Conservation (phyloP, 1,284 basidiomycete species). For the Microbotryum violaceum region DNA sequence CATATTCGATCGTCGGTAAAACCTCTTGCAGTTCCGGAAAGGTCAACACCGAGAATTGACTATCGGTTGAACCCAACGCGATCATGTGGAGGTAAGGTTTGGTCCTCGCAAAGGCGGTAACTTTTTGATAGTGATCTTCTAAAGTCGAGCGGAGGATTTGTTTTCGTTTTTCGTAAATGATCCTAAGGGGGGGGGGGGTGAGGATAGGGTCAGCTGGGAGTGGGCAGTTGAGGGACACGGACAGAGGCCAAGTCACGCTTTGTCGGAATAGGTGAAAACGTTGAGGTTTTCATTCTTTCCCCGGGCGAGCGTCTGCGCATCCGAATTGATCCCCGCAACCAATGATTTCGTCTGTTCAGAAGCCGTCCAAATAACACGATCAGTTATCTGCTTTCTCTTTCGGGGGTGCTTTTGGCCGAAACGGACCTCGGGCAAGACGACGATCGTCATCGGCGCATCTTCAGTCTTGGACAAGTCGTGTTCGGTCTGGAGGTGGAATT, state of each 20-base stretch:
- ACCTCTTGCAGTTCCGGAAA: constrained; percentile 19
- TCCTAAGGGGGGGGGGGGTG: constrained; percentile 38
- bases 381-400: not conserved
- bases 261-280: constrained; percentile 54
- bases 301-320: constrained; percentile 53
- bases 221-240: not conserved
- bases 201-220: not conserved
- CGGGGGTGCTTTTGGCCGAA: no score
- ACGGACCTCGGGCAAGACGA: constrained; percentile 56
- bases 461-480: constrained; percentile 67
- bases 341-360: constrained; percentile 48
- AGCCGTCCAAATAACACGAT: not conserved
- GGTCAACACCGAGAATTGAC: constrained; percentile 27
- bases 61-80: constrained; percentile 18
- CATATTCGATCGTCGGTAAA: constrained; percentile 20
- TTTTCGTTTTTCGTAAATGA: constrained; percentile 50
- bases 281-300: constrained; percentile 77
- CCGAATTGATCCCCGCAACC: constrained; percentile 77
- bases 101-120: constrained; percentile 60
- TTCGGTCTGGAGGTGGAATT: constrained; percentile 58
- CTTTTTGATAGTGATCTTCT: constrained; percentile 77
- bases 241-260: no score
- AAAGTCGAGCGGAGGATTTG: constrained; percentile 57
- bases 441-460: constrained; percentile 91
- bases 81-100: constrained; percentile 33